Evolutionary conservation across 352 stramenopile genomes (phyloP), one percentile per base, ranked within the genome.

Genomic region (Phytophthora pistaciae): DNA sequence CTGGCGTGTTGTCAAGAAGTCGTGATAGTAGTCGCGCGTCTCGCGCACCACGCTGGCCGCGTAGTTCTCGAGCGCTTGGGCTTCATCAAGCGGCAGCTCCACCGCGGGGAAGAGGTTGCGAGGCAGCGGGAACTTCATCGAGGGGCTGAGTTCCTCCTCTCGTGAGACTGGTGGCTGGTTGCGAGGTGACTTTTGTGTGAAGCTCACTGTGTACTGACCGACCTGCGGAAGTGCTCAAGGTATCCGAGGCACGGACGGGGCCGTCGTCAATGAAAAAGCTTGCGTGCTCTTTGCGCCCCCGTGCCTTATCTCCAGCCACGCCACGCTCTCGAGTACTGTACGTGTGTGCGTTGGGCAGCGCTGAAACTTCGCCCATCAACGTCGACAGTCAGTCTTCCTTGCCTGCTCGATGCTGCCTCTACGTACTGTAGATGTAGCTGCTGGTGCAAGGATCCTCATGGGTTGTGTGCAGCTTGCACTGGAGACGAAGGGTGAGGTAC

Each of bases 71-170:
- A 78, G 66, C 5, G 56, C 60, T 48, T 60, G 36, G 2, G 54
- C 60, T 21, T 74, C 66, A 8, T 31, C 65, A 5, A 23, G 46
- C 1, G 66, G 60, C n/a, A 78, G 27, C 8, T 74, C 66, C 42
- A 78, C 33, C 0, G 25, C 27, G 18, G 70, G 70, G 61, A 78
- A 78, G 20, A 78, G 64, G 40, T 74, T 72, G 48, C 58, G 63
- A 1, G 70, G 69, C 31, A 77, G 50, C 6, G 68, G 74, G 68
- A 74, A 78, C 50, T 72, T 77, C 68, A 79, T 79, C 33, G n/a
- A 33, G 29, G 5, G 29, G 16, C 16, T 23, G 20, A 42, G 36
- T 67, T 23, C 5, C 31, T 57, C 40, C 21, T 25, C n/a, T 7
- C 18, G 18, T 44, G 36, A 44, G 18, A 52, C 18, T 48, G 57